These are phyloP conservation scores for Nemania diffusa DNA, from an alignment of 2,329 filamentous ascomycete genomes.

Conservation along the genomic window DNA sequence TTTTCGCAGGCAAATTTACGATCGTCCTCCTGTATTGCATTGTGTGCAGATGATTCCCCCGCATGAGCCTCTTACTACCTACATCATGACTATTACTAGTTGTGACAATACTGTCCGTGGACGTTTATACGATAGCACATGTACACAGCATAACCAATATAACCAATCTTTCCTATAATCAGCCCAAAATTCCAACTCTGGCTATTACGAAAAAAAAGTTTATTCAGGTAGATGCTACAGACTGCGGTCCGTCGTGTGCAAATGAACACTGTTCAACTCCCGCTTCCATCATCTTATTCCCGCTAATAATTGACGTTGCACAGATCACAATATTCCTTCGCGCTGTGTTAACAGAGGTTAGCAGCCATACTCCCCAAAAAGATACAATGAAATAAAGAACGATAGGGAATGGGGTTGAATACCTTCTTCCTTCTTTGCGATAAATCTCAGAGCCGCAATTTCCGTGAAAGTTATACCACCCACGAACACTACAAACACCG, in stretches of 20 bases:
- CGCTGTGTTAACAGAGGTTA: conserved; percentile 54
- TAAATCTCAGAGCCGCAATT: conserved; percentile 91
- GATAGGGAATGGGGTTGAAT: conserved; percentile 31
- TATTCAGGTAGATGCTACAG: conserved; percentile 32
- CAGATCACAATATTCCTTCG: conserved; percentile 89
- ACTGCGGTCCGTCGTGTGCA: conserved; percentile 54
- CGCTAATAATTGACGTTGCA: conserved; percentile 90
- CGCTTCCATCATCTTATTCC: conserved; percentile 87
- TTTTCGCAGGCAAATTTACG: not conserved
- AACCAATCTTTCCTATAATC: not conserved
- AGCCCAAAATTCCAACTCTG: not conserved
- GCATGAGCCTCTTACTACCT: conserved; percentile 9
- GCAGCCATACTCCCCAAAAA: conserved; percentile 19
- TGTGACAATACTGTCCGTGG: not conserved
- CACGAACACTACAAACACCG: conserved; percentile 94
- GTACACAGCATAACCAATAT: not conserved
- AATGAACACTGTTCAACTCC: conserved; percentile 79
- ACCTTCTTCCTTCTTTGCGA: conserved; percentile 85
- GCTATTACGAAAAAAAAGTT: not conserved
- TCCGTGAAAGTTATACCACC: conserved; percentile 98
- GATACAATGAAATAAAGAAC: conserved; percentile 27
- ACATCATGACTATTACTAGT: conserved; percentile 13
- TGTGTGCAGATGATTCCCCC: conserved; percentile 1
- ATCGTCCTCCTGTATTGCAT: not conserved
- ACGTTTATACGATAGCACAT: not conserved